Percentiles rank a stretch among this genome's conserved stretches.
Conservation (phyloP, 176 grass and related monocot species). For the Ensete ventricosum region DNA sequence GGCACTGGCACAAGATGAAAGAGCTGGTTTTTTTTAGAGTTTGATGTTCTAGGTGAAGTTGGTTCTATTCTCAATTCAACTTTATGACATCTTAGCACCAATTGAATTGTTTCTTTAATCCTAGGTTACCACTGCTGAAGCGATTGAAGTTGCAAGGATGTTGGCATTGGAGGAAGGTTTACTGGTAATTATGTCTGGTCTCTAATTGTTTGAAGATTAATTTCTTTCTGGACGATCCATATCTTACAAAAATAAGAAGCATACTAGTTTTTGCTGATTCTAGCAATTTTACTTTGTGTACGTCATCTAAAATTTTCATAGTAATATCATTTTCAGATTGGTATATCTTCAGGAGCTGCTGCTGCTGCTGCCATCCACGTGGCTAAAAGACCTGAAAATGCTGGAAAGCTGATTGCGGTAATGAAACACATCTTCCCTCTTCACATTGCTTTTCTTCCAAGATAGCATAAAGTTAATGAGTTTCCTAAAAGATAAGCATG, state of each 20-base stretch:
- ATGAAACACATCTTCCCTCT: constrained; percentile 13
- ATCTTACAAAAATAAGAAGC: background rate
- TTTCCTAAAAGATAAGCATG: background rate
- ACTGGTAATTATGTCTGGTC: constrained; percentile 38
- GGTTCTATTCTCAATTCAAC: background rate
- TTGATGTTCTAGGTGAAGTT: background rate
- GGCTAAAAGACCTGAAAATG: constrained; percentile 89
- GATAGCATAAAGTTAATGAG: background rate
- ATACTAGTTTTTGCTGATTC: background rate
- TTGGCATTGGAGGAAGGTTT: constrained; percentile 85
- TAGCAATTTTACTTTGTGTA: background rate
- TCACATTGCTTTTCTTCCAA: no score
- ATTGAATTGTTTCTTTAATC: constrained; percentile 4
- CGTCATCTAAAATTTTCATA: background rate
- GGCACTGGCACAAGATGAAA: no score
- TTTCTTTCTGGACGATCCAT: background rate
- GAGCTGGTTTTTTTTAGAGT: no score
- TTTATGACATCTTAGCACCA: background rate
- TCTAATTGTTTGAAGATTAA: background rate
- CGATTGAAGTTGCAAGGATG: constrained; percentile 60
- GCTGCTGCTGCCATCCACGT: constrained; percentile 72
- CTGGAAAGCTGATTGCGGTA: constrained; percentile 78
- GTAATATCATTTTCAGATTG: constrained; percentile 46
- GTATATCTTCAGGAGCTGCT: constrained; percentile 92
- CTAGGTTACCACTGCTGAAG: constrained; percentile 74